These are phyloP conservation scores for Euphorbia pulcherrima DNA, from an alignment of 345 rosid genomes.

Conservation along the genomic window DNA sequence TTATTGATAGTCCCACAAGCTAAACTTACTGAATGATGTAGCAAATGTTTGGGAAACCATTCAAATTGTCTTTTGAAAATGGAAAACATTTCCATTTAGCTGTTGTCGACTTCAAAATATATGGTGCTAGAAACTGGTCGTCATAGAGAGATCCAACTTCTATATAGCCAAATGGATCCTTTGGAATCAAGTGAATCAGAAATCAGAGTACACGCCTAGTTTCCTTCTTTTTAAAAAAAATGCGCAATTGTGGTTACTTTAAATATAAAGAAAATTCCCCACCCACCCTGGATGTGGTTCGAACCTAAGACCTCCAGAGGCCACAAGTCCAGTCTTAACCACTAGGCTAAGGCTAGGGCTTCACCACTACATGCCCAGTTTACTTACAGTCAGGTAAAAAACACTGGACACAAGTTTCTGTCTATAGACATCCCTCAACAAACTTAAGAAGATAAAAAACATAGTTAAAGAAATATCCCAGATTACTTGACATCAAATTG, in stretches of 20 bases:
- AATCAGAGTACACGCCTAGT: background rate
- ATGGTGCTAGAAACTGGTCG: background rate
- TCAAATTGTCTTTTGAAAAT: background rate
- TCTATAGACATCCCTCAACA: too few species aligned
- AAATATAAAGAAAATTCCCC: too few species aligned
- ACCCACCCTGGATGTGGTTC: too few species aligned
- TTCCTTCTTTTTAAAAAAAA: background rate
- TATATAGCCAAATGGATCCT: background rate
- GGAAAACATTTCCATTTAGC: background rate
- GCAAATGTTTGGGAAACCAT: background rate
- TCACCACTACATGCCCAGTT: too few species aligned
- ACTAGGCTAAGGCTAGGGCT: too few species aligned
- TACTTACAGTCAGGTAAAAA: too few species aligned
- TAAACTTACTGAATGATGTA: background rate
- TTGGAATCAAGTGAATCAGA: background rate
- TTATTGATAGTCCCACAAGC: background rate
- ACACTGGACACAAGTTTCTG: too few species aligned
- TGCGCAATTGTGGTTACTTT: too few species aligned
- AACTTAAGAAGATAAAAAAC: background rate
- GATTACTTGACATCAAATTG: background rate
- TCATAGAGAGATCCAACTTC: background rate
- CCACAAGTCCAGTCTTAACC: too few species aligned
- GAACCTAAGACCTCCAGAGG: too few species aligned
- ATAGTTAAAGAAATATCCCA: background rate
- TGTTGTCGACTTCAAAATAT: background rate